phyloP scores from a whole-genome alignment of 139 green algal genomes.

The Chlamydomonas schloesseri region DNA sequence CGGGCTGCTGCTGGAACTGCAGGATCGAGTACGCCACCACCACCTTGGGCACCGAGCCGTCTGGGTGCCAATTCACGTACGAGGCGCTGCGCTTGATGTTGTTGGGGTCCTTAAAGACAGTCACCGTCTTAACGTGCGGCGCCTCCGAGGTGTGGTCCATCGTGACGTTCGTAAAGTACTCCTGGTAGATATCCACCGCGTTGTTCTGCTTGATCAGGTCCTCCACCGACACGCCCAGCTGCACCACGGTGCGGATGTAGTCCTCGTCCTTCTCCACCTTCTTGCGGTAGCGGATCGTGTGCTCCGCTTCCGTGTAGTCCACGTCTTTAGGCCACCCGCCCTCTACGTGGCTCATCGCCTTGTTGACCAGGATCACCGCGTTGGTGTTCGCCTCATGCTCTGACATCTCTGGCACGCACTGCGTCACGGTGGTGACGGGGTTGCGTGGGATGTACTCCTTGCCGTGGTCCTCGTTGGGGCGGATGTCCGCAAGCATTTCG shows the following conservation, averaged over 20 bases:
- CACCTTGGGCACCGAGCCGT: conserved; percentile 77
- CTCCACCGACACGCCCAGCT: conserved; percentile 78
- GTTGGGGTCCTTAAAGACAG: conserved; percentile 88
- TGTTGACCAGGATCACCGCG: conserved; percentile 75
- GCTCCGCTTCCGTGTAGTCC: conserved; percentile 89
- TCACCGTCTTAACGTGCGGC: conserved; percentile 82
- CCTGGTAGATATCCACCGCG: conserved; percentile 95
- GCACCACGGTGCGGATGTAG: conserved; percentile 88
- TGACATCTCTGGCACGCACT: conserved; percentile 86
- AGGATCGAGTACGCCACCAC: conserved; percentile 85
- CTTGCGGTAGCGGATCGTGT: conserved; percentile 85
- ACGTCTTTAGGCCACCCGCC: conserved; percentile 97
- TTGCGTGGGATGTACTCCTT: conserved; percentile 81
- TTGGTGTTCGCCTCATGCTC: conserved; percentile 93
- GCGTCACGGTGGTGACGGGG: conserved; percentile 75
- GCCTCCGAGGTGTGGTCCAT: conserved; percentile 76
- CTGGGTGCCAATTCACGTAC: conserved; percentile 87
- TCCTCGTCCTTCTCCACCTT: conserved; percentile 97
- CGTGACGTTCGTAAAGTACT: conserved; percentile 84
- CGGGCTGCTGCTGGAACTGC: conserved; percentile 89
- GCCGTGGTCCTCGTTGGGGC: conserved; percentile 87
- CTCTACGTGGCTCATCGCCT: conserved; percentile 89
- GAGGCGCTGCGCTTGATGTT: conserved; percentile 71
- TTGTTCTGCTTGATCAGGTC: conserved; percentile 95
- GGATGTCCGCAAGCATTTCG: conserved; percentile 92